These are phyloP conservation scores for Raddia guianensis DNA, from an alignment of 176 grass and related monocot species.

Conservation along the genomic window DNA sequence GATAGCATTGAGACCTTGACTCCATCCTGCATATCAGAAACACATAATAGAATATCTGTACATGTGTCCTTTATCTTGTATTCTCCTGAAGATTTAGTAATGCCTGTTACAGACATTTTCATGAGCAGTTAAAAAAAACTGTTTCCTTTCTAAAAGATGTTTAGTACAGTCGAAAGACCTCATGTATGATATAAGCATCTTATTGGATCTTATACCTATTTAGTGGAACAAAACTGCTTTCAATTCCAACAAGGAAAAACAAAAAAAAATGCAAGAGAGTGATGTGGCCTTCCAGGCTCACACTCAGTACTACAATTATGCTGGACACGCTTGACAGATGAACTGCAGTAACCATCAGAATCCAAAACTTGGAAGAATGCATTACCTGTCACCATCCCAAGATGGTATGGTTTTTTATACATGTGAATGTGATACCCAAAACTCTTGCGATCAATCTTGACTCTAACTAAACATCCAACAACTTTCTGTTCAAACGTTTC, in stretches of 20 bases:
- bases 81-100: constrained; percentile 57
- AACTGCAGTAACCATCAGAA: constrained; percentile 23
- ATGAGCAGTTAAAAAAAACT: constrained; percentile 32
- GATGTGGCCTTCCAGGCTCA: background rate
- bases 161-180: background rate
- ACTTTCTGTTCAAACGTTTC: constrained; percentile 81
- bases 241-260: background rate
- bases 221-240: background rate
- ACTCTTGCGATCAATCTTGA: constrained; percentile 41
- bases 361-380: constrained; percentile 15
- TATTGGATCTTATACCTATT: constrained; percentile 5
- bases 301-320: constrained; percentile 10
- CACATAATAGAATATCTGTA: constrained; percentile 71
- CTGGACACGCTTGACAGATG: constrained; percentile 21
- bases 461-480: constrained; percentile 74
- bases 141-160: constrained; percentile 17
- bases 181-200: constrained; percentile 23
- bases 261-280: background rate
- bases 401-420: constrained; percentile 48
- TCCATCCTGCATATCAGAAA: constrained; percentile 57
- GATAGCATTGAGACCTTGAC: constrained; percentile 59
- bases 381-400: constrained; percentile 80
- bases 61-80: constrained; percentile 61
- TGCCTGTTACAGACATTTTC: constrained; percentile 50
- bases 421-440: constrained; percentile 30